phyloP scores from a whole-genome alignment of 108 stramenopile species.

The Thalassiosira profunda region DNA sequence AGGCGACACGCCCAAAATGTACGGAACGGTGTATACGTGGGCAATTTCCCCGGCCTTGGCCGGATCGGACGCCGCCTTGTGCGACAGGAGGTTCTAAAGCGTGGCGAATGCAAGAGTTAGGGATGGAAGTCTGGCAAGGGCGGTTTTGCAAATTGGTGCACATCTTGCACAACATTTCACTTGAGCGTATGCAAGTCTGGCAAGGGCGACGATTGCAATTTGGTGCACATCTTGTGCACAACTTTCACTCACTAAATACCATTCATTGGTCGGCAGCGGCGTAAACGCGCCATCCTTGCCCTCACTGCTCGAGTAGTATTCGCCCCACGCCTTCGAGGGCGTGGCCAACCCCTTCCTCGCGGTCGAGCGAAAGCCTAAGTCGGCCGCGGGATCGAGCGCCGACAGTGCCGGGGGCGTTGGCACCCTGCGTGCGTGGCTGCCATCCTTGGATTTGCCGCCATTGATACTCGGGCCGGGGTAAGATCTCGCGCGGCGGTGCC shows the following conservation, averaged over 20 bases:
- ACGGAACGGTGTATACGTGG: slow-evolving; percentile 79
- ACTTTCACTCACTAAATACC: slow-evolving; percentile 79
- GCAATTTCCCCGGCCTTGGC: slow-evolving; percentile 46
- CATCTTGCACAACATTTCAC: background rate
- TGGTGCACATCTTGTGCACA: no score
- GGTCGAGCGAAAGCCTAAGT: slow-evolving; percentile 34
- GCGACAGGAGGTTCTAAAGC: slow-evolving; percentile 70
- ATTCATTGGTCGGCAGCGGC: slow-evolving; percentile 84
- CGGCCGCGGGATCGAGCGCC: slow-evolving; percentile 23
- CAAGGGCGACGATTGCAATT: background rate
- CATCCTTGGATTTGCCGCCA: background rate
- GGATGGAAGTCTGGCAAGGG: background rate
- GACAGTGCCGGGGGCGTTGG: slow-evolving; percentile 42
- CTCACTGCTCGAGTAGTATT: background rate
- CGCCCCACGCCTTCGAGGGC: slow-evolving; percentile 43
- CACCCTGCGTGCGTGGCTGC: slow-evolving; percentile 10
- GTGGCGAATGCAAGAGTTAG: background rate
- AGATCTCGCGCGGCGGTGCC: background rate
- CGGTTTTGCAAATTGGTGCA: background rate
- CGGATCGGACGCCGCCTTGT: slow-evolving; percentile 56
- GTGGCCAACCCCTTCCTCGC: slow-evolving; percentile 40
- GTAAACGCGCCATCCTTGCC: slow-evolving; percentile 6
- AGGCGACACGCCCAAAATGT: slow-evolving; percentile 75
- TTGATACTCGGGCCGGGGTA: background rate
- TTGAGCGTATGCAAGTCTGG: background rate